Evolutionary conservation across 2,329 filamentous ascomycete species (phyloP).

Genomic region (Juglanconis sp.): DNA sequence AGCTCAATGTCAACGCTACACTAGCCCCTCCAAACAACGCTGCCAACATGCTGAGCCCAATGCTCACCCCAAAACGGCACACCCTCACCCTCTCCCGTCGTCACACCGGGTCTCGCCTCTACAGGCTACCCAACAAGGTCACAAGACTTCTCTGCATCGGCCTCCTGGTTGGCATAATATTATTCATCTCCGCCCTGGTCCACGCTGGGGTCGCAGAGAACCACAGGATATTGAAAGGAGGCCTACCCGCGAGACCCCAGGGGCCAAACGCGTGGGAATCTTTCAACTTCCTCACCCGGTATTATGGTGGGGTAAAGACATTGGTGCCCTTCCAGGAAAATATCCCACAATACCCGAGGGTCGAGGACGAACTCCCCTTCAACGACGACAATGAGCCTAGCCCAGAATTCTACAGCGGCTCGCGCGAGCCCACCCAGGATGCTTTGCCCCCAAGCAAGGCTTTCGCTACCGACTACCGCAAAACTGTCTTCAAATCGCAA

Average conservation of each 20-base stretch:
- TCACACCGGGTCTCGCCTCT: conserved; percentile 40
- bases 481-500: conserved; percentile 37
- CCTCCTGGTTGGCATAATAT: conserved; percentile 64
- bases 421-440: conserved; percentile 27
- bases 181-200: conserved; percentile 75
- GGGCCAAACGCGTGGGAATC: conserved; percentile 76
- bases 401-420: conserved; percentile 19
- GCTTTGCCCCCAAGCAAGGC: conserved; percentile 45
- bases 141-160: conserved; percentile 75
- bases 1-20: conserved; percentile 16
- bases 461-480: conserved; percentile 44
- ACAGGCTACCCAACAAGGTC: conserved; percentile 68
- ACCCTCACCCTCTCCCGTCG: conserved; percentile 29
- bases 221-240: conserved; percentile 53
- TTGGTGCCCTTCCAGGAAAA: conserved; percentile 66
- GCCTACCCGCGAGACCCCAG: conserved; percentile 56
- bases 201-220: conserved; percentile 72
- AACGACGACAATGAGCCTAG: conserved; percentile 28
- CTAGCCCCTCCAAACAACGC: conserved; percentile 12
- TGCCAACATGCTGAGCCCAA: conserved; percentile 13
- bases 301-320: conserved; percentile 81
- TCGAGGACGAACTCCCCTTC: conserved; percentile 55
- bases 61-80: conserved; percentile 32
- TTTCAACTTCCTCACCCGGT: conserved; percentile 81
- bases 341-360: conserved; percentile 74